Percentiles rank a stretch among this genome's conserved stretches.
These are phyloP conservation scores for Rhynchosporium agropyri DNA, from an alignment of 2,329 filamentous ascomycete genomes.

Conservation along the genomic window DNA sequence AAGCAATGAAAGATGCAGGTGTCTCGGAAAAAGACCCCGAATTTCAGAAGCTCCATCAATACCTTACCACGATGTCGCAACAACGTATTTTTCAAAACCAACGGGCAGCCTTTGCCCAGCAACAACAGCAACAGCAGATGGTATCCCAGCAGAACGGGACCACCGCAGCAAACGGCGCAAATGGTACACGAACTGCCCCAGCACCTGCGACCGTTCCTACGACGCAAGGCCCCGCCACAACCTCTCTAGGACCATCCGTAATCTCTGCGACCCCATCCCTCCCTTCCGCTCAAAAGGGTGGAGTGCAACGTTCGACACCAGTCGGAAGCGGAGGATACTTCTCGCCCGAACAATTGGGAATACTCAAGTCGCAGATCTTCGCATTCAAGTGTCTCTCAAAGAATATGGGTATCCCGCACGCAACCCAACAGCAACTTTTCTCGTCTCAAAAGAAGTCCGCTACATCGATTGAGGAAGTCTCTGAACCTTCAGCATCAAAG, in stretches of 20 bases:
- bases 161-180: constrained; percentile 59
- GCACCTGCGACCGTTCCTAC: constrained; percentile 36
- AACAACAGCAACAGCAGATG: constrained; percentile 47
- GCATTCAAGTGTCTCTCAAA: constrained; percentile 91
- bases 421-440: constrained; percentile 83
- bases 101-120: constrained; percentile 58
- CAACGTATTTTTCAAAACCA: constrained; percentile 47
- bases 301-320: constrained; percentile 37
- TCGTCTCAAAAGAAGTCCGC: constrained; percentile 63
- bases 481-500: constrained; percentile 33
- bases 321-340: constrained; percentile 62
- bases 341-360: constrained; percentile 74
- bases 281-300: constrained; percentile 32
- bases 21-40: constrained; percentile 83
- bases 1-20: constrained; percentile 84
- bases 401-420: constrained; percentile 77
- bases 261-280: constrained; percentile 34
- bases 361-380: constrained; percentile 82
- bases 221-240: constrained; percentile 32
- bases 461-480: constrained; percentile 28
- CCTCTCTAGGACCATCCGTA: constrained; percentile 40
- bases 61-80: constrained; percentile 72
- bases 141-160: constrained; percentile 57
- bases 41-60: constrained; percentile 77
- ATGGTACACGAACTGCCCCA: constrained; percentile 51